Percentiles rank a stretch among this genome's conserved stretches.
phyloP scores from a whole-genome alignment of 2,329 filamentous ascomycete species.

The Daldinia sp. region DNA sequence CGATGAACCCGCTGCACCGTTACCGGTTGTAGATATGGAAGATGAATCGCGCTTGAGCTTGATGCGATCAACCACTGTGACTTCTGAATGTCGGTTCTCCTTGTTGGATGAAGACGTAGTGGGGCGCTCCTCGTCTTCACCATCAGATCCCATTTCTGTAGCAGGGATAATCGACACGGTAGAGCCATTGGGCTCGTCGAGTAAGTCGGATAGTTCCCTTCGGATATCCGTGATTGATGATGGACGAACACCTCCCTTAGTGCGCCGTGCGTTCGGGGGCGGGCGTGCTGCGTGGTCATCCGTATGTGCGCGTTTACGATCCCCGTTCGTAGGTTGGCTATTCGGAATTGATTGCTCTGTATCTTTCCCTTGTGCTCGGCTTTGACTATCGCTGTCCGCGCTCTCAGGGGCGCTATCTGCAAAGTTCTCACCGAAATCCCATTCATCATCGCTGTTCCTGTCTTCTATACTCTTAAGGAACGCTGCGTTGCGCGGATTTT shows the following conservation, averaged over 20 bases:
- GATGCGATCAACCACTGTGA: constrained; percentile 75
- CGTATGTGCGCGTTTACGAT: constrained; percentile 45
- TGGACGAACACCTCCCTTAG: constrained; percentile 70
- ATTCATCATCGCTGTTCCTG: constrained; percentile 75
- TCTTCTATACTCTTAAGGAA: constrained; percentile 93
- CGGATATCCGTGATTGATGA: constrained; percentile 81
- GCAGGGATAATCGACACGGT: constrained; percentile 57
- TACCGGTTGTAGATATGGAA: constrained; percentile 37
- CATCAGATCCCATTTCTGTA: constrained; percentile 60
- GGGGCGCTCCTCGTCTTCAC: constrained; percentile 59
- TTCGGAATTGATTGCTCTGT: constrained; percentile 55
- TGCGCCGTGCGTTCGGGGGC: constrained; percentile 69
- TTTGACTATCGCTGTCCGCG: constrained; percentile 46
- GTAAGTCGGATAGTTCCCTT: constrained; percentile 81
- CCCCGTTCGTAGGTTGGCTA: constrained; percentile 57
- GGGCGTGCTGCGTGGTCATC: constrained; percentile 54
- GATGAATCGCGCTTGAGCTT: constrained; percentile 65
- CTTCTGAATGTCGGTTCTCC: constrained; percentile 56
- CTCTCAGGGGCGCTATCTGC: constrained; percentile 52
- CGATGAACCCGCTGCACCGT: constrained; percentile 30
- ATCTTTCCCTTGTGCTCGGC: constrained; percentile 48
- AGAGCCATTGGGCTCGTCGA: constrained; percentile 70
- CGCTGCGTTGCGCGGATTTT: constrained; percentile 86
- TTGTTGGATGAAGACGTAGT: constrained; percentile 53
- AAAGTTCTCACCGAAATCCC: constrained; percentile 73